These are phyloP conservation scores for Pseudomonodictys pantanalensis DNA, from an alignment of 495 filamentous ascomycete species.

Conservation along the genomic window DNA sequence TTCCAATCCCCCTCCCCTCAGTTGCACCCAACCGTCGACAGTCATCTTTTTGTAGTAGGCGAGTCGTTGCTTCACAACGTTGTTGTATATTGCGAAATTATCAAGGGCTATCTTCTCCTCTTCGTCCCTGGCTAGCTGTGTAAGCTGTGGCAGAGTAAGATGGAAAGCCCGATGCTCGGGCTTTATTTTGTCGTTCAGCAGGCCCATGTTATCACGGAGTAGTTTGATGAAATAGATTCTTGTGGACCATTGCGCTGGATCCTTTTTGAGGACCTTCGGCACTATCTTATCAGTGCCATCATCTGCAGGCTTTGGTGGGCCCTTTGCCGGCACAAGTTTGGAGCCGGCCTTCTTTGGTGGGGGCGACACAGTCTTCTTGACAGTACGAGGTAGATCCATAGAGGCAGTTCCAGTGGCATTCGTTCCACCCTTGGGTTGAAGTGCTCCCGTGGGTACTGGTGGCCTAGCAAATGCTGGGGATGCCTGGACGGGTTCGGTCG, in stretches of 20 bases:
- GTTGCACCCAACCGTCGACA: constrained; percentile 61
- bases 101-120: constrained; percentile 74
- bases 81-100: constrained; percentile 67
- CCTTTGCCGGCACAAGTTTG: no score
- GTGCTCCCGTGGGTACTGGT: background rate
- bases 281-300: no score
- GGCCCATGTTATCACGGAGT: constrained; percentile 69
- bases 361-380: constrained; percentile 16
- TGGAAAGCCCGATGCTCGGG: constrained; percentile 56
- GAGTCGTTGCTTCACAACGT: constrained; percentile 77
- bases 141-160: constrained; percentile 66
- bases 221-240: constrained; percentile 66
- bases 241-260: constrained; percentile 67
- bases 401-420: background rate
- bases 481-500: constrained; percentile 17
- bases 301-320: background rate
- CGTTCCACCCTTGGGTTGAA: no score
- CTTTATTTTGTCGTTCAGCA: constrained; percentile 63
- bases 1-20: constrained; percentile 44
- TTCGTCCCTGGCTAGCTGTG: constrained; percentile 75
- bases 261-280: constrained; percentile 72
- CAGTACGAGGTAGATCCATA: background rate
- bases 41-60: constrained; percentile 69
- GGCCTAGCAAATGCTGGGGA: constrained; percentile 10
- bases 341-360: constrained; percentile 45